Evolutionary conservation across 192 early-diverging fungal species (phyloP).

Genomic region (Podila clonocystis): DNA sequence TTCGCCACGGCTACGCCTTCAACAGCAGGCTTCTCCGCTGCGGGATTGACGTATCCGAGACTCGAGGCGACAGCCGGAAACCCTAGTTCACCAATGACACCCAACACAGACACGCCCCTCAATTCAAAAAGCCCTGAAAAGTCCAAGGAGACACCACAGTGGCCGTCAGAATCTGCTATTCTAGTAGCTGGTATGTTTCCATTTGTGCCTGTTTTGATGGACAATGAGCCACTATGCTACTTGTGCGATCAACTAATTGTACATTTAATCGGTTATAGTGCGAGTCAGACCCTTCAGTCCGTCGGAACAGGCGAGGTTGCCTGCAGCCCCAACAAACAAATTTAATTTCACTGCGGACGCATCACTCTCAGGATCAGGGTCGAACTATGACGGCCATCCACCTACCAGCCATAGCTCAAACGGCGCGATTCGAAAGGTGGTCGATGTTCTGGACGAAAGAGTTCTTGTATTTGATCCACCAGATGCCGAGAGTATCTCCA

Average conservation of each 20-base stretch:
- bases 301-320: constrained; percentile 57
- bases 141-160: constrained; percentile 11
- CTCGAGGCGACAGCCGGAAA: no score
- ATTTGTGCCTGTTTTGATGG: neutral
- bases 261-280: constrained; percentile 55
- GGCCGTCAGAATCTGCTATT: constrained; percentile 46
- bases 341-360: constrained; percentile 59
- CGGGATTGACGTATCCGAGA: no score
- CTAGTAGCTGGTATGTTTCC: constrained; percentile 38
- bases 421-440: constrained; percentile 52
- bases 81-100: neutral
- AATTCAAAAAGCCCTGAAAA: neutral
- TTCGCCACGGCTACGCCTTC: no score
- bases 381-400: neutral
- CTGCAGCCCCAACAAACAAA: constrained; percentile 47
- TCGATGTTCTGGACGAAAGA: constrained; percentile 72
- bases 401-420: constrained; percentile 4
- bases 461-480: constrained; percentile 83
- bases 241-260: neutral
- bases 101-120: neutral
- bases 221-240: neutral
- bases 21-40: no score
- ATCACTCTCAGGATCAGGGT: constrained; percentile 12
- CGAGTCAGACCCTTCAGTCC: constrained; percentile 69
- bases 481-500: constrained; percentile 55